Base-by-base conservation (phyloP, 1,139 yeast species). In the Wickerhamiella pararugosa region DNA sequence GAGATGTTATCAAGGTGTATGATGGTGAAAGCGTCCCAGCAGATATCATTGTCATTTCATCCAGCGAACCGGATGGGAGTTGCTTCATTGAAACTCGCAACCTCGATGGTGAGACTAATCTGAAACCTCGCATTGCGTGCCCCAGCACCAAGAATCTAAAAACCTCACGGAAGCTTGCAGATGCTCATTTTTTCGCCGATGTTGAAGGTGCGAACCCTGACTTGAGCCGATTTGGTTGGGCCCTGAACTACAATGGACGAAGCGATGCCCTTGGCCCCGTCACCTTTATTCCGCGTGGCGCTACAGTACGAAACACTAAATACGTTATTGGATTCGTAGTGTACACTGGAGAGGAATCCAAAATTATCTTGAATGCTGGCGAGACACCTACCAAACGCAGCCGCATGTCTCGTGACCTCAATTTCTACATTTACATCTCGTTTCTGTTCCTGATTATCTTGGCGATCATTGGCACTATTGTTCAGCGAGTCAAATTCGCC, bases 1-100 rank as follows among this genome's bases (percentile, higher is more conserved):
- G 98, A 47, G 96, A 87, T 55, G 70, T 86, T 51, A 75, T 90
- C 38, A 73, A 95, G 52, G 71, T 90, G 21, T 74, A 83, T 53
- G 79, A 79, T 48, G 80, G 90, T 58, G 96, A 87, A 59, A 93
- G 84, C 61, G 76, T 90, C 27, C 98, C 98, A 2, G 96, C 96
- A 7, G 98, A 90, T 64, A 61, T 87, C 32, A 70, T 84, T 11
- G 64, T 87, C 29, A 57, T 90, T 36, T 74, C 94, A 2, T 77
- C 94, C 0, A 79, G 94, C 0, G 96, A 87, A 57, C 60, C 71
- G 1, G 97, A 90, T 57, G 94, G 94, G 35, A 86, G 79, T 37
- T 87, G 97, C 62, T 87, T 79, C 55, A 77, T 87, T 35, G 97
- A 90, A 61, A 90, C 98, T 1, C 87, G 86, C 56, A 90, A 90